Evolutionary conservation across 2,329 filamentous ascomycete genomes (phyloP).

Genomic region (Fusarium siculi): DNA sequence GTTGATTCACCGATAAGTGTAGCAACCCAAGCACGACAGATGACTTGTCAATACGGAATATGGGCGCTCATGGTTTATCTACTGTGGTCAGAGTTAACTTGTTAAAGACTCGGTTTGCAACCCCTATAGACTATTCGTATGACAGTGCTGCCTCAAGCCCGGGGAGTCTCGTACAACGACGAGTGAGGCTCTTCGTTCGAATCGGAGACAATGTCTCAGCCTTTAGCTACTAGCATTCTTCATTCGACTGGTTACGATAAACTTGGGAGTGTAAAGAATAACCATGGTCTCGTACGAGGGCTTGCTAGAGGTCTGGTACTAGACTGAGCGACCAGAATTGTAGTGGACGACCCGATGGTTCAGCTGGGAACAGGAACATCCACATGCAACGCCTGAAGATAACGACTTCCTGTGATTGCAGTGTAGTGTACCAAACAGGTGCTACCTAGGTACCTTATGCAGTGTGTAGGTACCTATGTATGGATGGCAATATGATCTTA

Average conservation of each 20-base stretch:
- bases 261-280: neutral
- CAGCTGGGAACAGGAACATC: neutral
- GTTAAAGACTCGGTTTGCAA: neutral
- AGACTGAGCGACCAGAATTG: neutral
- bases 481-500: neutral
- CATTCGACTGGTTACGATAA: neutral
- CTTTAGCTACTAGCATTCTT: neutral
- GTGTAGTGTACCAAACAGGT: neutral
- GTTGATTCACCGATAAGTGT: neutral
- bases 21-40: neutral
- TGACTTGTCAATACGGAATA: neutral
- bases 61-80: neutral
- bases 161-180: neutral
- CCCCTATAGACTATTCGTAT: neutral
- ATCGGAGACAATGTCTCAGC: neutral
- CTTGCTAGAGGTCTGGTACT: neutral
- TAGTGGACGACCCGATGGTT: neutral
- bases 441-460: neutral
- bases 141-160: neutral
- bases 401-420: neutral
- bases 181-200: neutral
- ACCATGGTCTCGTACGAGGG: neutral
- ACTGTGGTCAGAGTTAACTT: neutral
- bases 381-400: neutral
- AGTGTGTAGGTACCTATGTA: no score